Base-by-base conservation (phyloP, 2,329 filamentous ascomycete species). In the Cladophialophora exuberans region DNA sequence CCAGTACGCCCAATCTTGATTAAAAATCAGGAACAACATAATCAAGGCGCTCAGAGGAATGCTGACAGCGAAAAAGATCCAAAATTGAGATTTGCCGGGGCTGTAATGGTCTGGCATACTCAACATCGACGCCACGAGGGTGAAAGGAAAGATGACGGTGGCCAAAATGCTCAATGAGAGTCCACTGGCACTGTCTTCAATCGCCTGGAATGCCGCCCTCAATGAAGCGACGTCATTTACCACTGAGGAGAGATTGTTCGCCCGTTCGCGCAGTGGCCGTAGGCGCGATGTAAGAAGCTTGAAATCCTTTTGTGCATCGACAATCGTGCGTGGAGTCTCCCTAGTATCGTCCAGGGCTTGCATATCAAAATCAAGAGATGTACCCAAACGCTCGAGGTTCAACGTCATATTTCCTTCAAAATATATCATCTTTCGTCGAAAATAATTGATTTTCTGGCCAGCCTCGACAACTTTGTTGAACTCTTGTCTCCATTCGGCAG, bases 51-150 rank as follows among this genome's bases (percentile, higher is more conserved):
- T 47, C 6, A 47, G 28, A 10, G 43, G 43, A 35, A 33, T 33
- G 26, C 43, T 47, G 43, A 47, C 43, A 28, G 43, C 25, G 28
- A 47, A 47, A 28, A 47, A 47, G 43, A 47, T 20, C 43, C 43
- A 47, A 28, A 47, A 47, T 2, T 35, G 15, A 2, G 15, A n/a
- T 3, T 22, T 20, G 4, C 43, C 28, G 15, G 43, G 43, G 2
- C 18, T 15, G 28, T 20, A 47, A 10, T 18, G 3, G 28, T 47
- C 43, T 4, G 43, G 15, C 43, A 47, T 47, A 35, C 43, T 47
- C 17, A 33, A 22, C 43, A 47, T 47, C 9, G 43, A 47, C 20
- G 43, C 43, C 26, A 47, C 43, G 2, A 47, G 43, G 4, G 43
- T 33, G 26, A 47, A 35, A 1, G 43, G 43, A 25, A 47, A 47